Conservation (phyloP, 306 rosid genomes). For the Begonia peltatifolia region DNA sequence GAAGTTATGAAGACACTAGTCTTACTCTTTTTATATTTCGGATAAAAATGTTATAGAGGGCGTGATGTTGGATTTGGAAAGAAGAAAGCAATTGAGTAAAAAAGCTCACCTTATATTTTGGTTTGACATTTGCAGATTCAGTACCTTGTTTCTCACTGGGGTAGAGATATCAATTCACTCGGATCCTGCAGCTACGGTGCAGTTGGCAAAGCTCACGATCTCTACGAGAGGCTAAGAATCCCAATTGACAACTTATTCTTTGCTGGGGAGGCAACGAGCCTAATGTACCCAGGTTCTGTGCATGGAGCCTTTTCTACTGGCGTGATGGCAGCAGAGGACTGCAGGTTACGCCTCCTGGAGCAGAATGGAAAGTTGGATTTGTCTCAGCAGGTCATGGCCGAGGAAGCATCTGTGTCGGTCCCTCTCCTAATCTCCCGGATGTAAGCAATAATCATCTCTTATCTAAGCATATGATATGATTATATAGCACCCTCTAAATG, state of each 20-base stretch:
- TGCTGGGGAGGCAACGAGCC: constrained; percentile 95
- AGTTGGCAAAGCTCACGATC: constrained; percentile 83
- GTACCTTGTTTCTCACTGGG: constrained; percentile 92
- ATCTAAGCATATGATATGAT: background rate
- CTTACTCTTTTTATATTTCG: no score
- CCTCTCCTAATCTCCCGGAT: constrained; percentile 84
- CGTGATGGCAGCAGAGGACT: constrained; percentile 92
- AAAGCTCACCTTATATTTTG: no score
- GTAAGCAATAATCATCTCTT: constrained; percentile 18
- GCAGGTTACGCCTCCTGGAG: constrained; percentile 94
- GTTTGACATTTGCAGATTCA: constrained; percentile 48
- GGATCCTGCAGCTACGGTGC: constrained; percentile 88
- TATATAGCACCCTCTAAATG: no score
- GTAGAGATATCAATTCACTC: constrained; percentile 59
- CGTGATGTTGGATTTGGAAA: no score
- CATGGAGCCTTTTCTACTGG: constrained; percentile 93
- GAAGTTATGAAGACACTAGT: no score
- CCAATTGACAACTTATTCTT: constrained; percentile 94
- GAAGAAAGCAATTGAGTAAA: no score
- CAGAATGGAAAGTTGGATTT: constrained; percentile 82
- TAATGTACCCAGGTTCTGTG: constrained; percentile 69
- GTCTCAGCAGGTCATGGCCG: constrained; percentile 71
- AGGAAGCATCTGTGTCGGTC: constrained; percentile 40
- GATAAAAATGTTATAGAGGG: no score
- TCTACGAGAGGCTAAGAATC: constrained; percentile 80